Evolutionary conservation across 352 stramenopile genomes (phyloP).

Genomic region (Globisporangium barbulae): DNA sequence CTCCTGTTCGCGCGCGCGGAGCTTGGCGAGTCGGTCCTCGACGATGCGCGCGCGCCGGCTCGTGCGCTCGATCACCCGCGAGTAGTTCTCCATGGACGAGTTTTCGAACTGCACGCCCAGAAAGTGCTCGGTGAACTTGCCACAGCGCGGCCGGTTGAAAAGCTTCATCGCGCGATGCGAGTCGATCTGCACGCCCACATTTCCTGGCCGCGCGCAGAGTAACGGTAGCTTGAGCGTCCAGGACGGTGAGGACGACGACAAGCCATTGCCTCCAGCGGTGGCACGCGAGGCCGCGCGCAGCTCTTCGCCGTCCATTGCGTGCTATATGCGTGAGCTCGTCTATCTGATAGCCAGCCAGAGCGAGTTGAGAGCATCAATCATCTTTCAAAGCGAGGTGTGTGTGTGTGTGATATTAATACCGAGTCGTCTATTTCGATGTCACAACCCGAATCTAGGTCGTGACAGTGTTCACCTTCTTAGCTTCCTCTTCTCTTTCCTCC

Average conservation of each 20-base stretch:
- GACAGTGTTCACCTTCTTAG: background rate
- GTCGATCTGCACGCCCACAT: conserved; percentile 78
- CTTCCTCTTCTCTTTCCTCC: conserved; percentile 22
- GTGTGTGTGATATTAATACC: conserved; percentile 7
- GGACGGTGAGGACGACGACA: background rate
- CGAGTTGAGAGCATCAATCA: background rate
- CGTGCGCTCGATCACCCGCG: conserved; percentile 56
- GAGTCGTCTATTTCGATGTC: conserved; percentile 14
- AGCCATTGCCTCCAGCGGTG: background rate
- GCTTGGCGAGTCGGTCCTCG: conserved; percentile 43
- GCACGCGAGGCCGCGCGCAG: conserved; percentile 15
- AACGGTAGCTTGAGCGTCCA: conserved; percentile 42
- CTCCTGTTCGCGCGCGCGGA: conserved; percentile 41
- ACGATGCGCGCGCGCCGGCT: conserved; percentile 38
- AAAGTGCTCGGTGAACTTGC: conserved; percentile 68
- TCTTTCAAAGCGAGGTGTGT: background rate
- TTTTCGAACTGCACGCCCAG: conserved; percentile 62
- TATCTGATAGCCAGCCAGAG: background rate
- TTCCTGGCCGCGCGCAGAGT: conserved; percentile 55
- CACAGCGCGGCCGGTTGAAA: conserved; percentile 52
- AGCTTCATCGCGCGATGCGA: conserved; percentile 56
- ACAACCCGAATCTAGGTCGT: conserved; percentile 5
- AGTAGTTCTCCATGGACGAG: conserved; percentile 68
- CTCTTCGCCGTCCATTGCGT: conserved; percentile 23
- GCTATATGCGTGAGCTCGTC: background rate